Evolutionary conservation across 805 yeast genomes (phyloP), one percentile per base, ranked within the genome.

Genomic region (Kluyveromyces aestuarii): DNA sequence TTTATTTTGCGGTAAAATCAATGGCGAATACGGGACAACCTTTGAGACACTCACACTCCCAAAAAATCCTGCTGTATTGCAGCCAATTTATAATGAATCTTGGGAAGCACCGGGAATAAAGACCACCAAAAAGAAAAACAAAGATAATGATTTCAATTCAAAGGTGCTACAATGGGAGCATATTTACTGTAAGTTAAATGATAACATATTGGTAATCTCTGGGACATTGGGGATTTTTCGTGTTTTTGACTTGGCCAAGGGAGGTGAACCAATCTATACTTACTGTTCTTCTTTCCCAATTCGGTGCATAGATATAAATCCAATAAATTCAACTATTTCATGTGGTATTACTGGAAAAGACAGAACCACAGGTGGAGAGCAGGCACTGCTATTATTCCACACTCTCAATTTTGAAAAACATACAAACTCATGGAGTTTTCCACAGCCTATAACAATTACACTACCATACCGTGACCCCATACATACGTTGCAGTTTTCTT

Each of bases 391-490:
- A 6, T 78, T 82, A 4, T 67, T 87, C 41, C 83, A 83, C 51
- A 71, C 51, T 70, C 56, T 58, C 55, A 54, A 49, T 41, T 48
- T 52, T 18, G 57, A 58, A 27, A 19, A 18, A 27, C 37, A n/a
- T 6, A 33, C 42, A 27, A 36, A 30, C 8, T 3, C 18, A 13
- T 44, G 40, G 40, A 33, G 54, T 27, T 58, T 61, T 37, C 79
- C 75, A 4, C 79, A 77, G 40, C 84, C 87, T 2, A 74, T 83
- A 9, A 80, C 89, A 1, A 80, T 89, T 33, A 83, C 95, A 0
- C 73, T 87, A 45, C 96, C 97, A 0, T 88, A 87, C 63, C 68
- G 87, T 30, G 97, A 91, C 63, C 95, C 96, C 1, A 79, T 90
- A 38, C 83, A 83, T 53, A 72, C 84, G 2, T 64, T 90, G 9